phyloP scores from a whole-genome alignment of 2,329 filamentous ascomycete genomes.

The Gyromitra esculenta region DNA sequence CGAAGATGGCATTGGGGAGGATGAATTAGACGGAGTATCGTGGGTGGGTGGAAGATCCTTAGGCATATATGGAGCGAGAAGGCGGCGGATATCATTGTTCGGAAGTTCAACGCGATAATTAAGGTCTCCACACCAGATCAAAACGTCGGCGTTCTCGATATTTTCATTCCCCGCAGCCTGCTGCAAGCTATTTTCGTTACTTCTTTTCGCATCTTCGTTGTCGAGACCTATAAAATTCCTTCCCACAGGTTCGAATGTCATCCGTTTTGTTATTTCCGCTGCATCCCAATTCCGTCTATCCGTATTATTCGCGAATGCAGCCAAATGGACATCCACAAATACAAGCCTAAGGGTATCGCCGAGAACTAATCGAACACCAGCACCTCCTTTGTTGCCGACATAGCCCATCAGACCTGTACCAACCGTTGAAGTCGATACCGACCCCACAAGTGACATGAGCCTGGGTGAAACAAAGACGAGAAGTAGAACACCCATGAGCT shows the following conservation, averaged over 20 bases:
- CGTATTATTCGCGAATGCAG: conserved; percentile 83
- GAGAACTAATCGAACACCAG: conserved; percentile 80
- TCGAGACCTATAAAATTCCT: conserved; percentile 69
- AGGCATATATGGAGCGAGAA: conserved; percentile 65
- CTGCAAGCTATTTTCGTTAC: conserved; percentile 52
- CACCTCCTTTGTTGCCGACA: conserved; percentile 94
- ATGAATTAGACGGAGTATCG: conserved; percentile 37
- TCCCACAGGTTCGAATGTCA: conserved; percentile 69
- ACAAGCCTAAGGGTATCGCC: conserved; percentile 89
- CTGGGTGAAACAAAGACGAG: conserved; percentile 85
- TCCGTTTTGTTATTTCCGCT: conserved; percentile 77
- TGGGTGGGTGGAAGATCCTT: conserved; percentile 55
- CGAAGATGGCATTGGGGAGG: conserved; percentile 35
- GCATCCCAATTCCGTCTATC: conserved; percentile 92
- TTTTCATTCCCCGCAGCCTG: conserved; percentile 61
- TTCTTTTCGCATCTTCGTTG: conserved; percentile 61
- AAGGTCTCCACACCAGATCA: conserved; percentile 95
- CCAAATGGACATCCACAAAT: conserved; percentile 91
- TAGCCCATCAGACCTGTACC: conserved; percentile 92
- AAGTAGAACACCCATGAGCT: conserved; percentile 84
- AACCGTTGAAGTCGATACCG: conserved; percentile 82
- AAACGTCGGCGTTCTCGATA: conserved; percentile 84
- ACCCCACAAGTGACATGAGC: conserved; percentile 77
- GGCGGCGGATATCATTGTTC: conserved; percentile 85
- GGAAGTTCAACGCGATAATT: conserved; percentile 93